Evolutionary conservation across 1,284 basidiomycete species (phyloP), one percentile per base, ranked within the genome.

Genomic region (Thecaphora thlaspeos): DNA sequence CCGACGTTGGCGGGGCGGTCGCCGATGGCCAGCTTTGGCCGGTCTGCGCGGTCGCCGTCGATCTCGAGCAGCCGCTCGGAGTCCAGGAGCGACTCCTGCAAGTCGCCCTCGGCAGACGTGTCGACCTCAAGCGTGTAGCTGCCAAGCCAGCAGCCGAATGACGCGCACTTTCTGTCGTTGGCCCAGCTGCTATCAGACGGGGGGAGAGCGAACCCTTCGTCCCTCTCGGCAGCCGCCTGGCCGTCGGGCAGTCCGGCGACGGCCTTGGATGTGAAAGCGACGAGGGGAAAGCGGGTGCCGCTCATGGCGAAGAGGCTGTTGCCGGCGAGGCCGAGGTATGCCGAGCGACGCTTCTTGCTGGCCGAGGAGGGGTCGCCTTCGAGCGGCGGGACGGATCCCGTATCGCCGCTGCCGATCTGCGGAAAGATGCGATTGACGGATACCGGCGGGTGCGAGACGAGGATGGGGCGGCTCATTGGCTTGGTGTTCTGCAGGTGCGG

Each of bases 271-370:
- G 60, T 55, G 46, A 73, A 61, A 14, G 60, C 64, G 12, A 70
- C 68, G 8, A 76, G 51, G 7, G 73, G 73, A 51, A 64, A 69
- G 18, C 55, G 55, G 26, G 51, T 43, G 12, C 59, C 51, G 45
- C 73, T 66, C 60, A 76, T 67, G 5, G 73, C 73, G 37, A 63
- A 76, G 11, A 76, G 51, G 30, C 61, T 64, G 43, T 70, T 70
- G 7, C 66, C 63, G 1, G 71, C 63, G 18, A 71, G 50, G 46
- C 73, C 73, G 15, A 75, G 57, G 34, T 70, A 73, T 2, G 71
- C 59, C 2, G 64, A 60, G 18, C 62, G 53, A 17, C 18, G 21
- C 26, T 28, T 43, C 44, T 28, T 44, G 45, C 5, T 38, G 46
- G 22, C 52, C 55, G 11, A 28, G 5, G n/a, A n/a, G n/a, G n/a